Evolutionary conservation across 2,329 filamentous ascomycete genomes (phyloP), one percentile per base, ranked within the genome.

Genomic region (Zymoseptoria tritici): DNA sequence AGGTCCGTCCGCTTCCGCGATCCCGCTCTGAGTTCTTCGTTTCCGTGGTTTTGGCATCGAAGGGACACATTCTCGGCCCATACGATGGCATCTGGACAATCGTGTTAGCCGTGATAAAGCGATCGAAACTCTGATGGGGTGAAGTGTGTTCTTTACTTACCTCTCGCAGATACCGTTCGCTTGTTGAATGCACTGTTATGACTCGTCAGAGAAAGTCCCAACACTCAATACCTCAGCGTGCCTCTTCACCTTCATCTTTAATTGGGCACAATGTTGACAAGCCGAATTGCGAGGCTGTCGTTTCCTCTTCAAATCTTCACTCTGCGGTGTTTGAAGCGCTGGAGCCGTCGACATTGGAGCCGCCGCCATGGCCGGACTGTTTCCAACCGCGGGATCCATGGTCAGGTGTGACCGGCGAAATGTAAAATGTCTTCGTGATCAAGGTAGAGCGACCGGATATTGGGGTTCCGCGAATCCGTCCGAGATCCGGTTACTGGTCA

Each of bases 211-310:
- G 9, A 2, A 26, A 24, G 22, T n/a, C 1, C 24, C 1, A 24
- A 13, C 16, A 24, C 52, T 22, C 22, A 7, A 19, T 16, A 1
- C 16, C n/a, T 24, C 20, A 31, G 9, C 6, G 4, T 53, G 22
- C 7, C 13, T 26, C 22, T 16, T 57, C 29, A 62, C 55, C 22
- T 68, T 69, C 67, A 71, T 70, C 64, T 71, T 71, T 42, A 69
- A 55, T n/a, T 57, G 57, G 3, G 67, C 62, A 58, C 69, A 71
- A 54, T 57, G 57, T 54, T 66, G 66, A 59, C 69, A 71, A 5
- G 69, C 69, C 13, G 58, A 61, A 53, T 70, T 69, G 36, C 68
- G 57, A 4, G 67, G 66, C 59, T 71, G 69, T 46, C 68, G 64
- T 60, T 68, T 65, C 9, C 66, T 57, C 54, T 71, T 70, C 49